Evolutionary conservation across 257 asterid genomes (phyloP), one percentile per base, ranked within the genome.

Genomic region (Prunella vulgaris): DNA sequence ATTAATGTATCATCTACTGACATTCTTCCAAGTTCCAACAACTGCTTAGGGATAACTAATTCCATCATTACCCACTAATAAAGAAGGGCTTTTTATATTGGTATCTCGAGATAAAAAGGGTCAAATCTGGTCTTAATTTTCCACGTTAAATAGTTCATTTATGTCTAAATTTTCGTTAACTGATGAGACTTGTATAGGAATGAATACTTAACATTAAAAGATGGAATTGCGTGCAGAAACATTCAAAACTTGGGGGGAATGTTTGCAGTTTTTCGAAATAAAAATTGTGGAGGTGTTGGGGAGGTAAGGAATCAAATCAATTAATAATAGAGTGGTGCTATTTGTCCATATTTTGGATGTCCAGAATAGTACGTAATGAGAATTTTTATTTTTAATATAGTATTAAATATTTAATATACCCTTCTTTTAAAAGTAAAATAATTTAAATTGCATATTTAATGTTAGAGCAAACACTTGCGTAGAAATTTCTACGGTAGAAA

Each of bases 61-160:
- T 58, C 68, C 72, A 69, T 72, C 73, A 78, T 76, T 82, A 65
- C 67, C 37, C 74, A 52, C 60, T 69, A 68, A 68, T 63, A 75
- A 62, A 74, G 40, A 24, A 46, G 13, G 52, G 10, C 33, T 27
- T 48, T 32, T 37, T 57, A 61, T 37, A 54, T 57, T 54, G 64
- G 72, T 6, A 57, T 57, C 69, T 64, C 74, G 48, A 72, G 66
- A 76, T 61, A 28, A 60, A 76, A 30, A 63, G 67, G 52, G 74
- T 79, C 81, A 79, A 75, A 18, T 54, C 66, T 24, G 54, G 82
- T 69, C 74, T 17, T 12, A 8, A 28, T 5, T 63, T 69, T 21
- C 32, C 30, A n/a, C 27, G 44, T 49, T 22, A 70, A 69, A n/a
- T 76, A 61, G 79, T 75, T 75, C 42, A 54, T 20, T 24, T 69